Conservation (phyloP, 73 alveolate genomes). For the Tetrahymena elliotti region DNA sequence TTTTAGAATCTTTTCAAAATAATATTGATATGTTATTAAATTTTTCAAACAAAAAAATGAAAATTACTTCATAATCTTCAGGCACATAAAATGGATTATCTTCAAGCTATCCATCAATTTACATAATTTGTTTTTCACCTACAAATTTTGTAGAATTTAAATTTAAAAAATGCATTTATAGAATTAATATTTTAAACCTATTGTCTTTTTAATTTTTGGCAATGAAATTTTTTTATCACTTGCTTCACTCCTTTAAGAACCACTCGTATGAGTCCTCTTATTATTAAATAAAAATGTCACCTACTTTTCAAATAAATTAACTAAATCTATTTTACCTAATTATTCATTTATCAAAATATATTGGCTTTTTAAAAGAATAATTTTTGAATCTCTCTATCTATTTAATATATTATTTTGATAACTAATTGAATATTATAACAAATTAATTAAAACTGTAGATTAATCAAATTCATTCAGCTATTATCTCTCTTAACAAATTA, state of each 20-base stretch:
- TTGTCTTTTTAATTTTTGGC: background rate
- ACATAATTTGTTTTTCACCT: background rate
- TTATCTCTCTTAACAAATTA: background rate
- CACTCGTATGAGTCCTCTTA: background rate
- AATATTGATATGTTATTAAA: background rate
- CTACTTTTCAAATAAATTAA: background rate
- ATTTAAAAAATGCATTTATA: background rate
- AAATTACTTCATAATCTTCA: slow-evolving; percentile 16
- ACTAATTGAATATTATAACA: background rate
- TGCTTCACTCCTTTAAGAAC: background rate
- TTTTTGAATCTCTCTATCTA: background rate
- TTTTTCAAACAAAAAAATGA: background rate
- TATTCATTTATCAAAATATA: background rate
- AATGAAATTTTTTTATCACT: background rate
- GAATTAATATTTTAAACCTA: background rate
- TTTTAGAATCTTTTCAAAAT: background rate
- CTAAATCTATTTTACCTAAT: background rate
- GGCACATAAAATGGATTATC: slow-evolving; percentile 44
- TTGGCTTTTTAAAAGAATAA: background rate
- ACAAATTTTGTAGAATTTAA: background rate
- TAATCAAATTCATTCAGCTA: background rate
- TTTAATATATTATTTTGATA: background rate
- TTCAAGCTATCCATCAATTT: background rate
- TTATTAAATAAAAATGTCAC: background rate
- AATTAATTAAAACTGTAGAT: background rate